phyloP scores from a whole-genome alignment of 2,329 filamentous ascomycete genomes.

The Paraconiothyrium brasiliense region DNA sequence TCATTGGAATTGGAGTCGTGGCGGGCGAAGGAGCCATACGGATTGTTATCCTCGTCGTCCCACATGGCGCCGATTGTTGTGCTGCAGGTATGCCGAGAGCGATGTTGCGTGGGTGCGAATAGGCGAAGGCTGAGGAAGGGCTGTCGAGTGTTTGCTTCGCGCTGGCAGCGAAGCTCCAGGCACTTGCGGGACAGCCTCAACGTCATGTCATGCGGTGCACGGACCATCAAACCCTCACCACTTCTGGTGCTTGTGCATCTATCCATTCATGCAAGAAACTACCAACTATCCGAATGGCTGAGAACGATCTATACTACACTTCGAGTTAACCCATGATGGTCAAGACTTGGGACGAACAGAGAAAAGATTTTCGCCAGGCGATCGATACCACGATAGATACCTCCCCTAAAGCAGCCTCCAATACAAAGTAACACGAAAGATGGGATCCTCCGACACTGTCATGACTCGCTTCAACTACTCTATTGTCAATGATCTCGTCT shows the following conservation, averaged over 20 bases:
- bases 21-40: constrained; percentile 92
- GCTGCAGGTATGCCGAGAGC: not conserved
- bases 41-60: constrained; percentile 99
- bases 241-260: no score
- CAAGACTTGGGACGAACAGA: no score
- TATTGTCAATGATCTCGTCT: not conserved
- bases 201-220: constrained; percentile 3
- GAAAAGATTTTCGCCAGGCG: no score
- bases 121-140: not conserved
- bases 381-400: no score
- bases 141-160: constrained; percentile 6
- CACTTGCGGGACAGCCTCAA: constrained; percentile 1
- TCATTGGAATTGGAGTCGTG: constrained; percentile 81
- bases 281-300: no score
- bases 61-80: constrained; percentile 70
- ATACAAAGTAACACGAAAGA: no score
- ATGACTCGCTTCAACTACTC: not conserved
- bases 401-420: no score
- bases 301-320: no score
- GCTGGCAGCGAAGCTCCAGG: constrained; percentile 7
- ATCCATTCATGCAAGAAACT: no score
- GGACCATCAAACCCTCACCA: not conserved
- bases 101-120: not conserved
- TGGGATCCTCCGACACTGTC: no score
- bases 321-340: no score